These are phyloP conservation scores for Kwoniella shivajii DNA, from an alignment of 1,284 basidiomycete species.

Conservation along the genomic window DNA sequence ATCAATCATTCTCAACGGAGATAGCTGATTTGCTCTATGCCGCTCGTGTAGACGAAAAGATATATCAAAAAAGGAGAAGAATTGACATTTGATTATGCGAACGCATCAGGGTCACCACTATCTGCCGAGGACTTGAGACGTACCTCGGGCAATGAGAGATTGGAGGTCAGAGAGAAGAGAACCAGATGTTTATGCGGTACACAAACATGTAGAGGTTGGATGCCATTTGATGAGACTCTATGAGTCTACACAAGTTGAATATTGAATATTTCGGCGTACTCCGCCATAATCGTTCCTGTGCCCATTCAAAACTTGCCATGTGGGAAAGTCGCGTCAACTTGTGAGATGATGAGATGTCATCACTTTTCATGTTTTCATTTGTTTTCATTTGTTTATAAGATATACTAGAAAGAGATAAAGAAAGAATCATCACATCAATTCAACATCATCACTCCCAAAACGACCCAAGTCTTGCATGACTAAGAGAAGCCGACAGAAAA, in stretches of 20 bases:
- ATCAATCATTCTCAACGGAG: too few relatives aligned
- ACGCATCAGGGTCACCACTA: conserved; percentile 37
- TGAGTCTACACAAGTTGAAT: conserved; percentile 8
- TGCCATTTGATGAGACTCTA: conserved; percentile 38
- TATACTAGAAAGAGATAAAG: too few relatives aligned
- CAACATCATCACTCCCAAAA: too few relatives aligned
- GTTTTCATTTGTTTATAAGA: too few relatives aligned
- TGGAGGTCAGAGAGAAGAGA: neutral
- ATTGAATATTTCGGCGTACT: too few relatives aligned
- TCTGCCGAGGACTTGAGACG: neutral
- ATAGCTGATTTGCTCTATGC: neutral
- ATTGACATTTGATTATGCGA: conserved; percentile 40
- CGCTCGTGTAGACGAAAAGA: conserved; percentile 27
- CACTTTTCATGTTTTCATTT: too few relatives aligned
- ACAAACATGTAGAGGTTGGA: conserved; percentile 32
- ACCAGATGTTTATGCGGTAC: conserved; percentile 32
- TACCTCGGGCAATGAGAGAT: neutral
- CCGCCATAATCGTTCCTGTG: too few relatives aligned
- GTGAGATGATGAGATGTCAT: too few relatives aligned
- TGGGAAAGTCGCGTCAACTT: neutral
- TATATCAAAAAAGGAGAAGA: conserved; percentile 29
- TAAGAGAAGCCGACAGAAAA: too few relatives aligned
- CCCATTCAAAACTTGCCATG: too few relatives aligned
- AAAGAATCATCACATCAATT: too few relatives aligned
- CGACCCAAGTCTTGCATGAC: too few relatives aligned